These are phyloP conservation scores for Penicillium daleae DNA, from an alignment of 495 filamentous ascomycete species.

Conservation along the genomic window DNA sequence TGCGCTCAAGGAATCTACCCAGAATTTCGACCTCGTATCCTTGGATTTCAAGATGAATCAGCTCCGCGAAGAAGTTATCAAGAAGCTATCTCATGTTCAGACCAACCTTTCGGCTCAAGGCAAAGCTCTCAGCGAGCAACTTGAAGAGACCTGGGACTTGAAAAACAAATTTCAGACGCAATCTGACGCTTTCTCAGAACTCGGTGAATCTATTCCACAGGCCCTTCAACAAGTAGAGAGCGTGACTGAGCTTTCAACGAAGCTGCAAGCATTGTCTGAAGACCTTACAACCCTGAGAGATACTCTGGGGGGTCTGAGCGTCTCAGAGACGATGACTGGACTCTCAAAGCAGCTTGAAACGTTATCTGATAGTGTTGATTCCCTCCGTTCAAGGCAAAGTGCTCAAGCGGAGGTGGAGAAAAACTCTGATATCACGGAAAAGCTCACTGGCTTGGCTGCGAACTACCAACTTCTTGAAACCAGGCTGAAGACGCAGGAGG, in stretches of 20 bases:
- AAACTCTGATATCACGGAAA: neutral
- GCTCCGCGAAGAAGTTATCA: neutral
- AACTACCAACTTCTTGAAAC: neutral
- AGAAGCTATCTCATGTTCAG: neutral
- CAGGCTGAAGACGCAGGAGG: neutral
- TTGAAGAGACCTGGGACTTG: neutral
- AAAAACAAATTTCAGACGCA: slow-evolving; percentile 10
- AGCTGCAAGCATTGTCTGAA: neutral
- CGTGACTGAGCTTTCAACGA: neutral
- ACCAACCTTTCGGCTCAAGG: neutral
- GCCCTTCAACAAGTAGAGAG: slow-evolving; percentile 3
- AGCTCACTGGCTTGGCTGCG: neutral
- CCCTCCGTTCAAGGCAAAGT: neutral
- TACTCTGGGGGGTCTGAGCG: neutral
- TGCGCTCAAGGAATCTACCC: neutral
- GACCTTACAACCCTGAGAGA: neutral
- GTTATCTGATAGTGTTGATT: neutral
- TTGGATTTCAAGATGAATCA: neutral
- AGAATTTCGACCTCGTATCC: neutral
- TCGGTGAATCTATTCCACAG: slow-evolving; percentile 2
- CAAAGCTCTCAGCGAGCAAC: neutral
- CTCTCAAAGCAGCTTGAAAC: neutral
- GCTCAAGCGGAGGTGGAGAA: neutral
- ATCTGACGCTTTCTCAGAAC: slow-evolving; percentile 4
- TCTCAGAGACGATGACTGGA: neutral